Conservation (phyloP, 2,329 filamentous ascomycete species). For the Nectriaceae sp. region DNA sequence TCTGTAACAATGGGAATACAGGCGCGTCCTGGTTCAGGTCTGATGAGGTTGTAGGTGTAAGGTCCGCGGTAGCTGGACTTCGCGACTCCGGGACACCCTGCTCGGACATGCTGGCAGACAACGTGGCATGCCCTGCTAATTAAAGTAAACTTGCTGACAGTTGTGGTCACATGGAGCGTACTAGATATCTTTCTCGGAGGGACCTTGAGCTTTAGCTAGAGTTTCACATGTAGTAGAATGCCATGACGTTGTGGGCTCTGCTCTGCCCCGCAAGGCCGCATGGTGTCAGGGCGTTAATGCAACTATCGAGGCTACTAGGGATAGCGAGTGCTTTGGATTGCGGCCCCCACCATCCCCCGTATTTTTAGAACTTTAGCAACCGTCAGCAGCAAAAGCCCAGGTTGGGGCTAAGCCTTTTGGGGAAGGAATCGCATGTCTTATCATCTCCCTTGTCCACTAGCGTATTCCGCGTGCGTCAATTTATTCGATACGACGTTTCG, state of each 20-base stretch:
- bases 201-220: neutral
- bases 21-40: slow-evolving; percentile 25
- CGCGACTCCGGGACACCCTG: slow-evolving; percentile 23
- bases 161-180: neutral
- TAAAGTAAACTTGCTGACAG: neutral
- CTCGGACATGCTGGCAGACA: slow-evolving; percentile 25
- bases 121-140: slow-evolving; percentile 10
- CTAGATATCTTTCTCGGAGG: neutral
- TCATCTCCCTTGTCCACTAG: slow-evolving; percentile 2
- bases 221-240: neutral
- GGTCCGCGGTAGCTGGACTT: slow-evolving; percentile 17
- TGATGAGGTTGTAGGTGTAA: slow-evolving; percentile 12
- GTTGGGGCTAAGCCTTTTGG: too few relatives aligned
- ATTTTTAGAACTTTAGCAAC: neutral
- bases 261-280: neutral
- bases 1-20: slow-evolving; percentile 38
- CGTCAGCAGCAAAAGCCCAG: too few relatives aligned
- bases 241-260: neutral
- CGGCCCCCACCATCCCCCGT: neutral
- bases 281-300: too few relatives aligned
- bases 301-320: too few relatives aligned
- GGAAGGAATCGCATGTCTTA: slow-evolving; percentile 1
- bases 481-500: slow-evolving; percentile 18
- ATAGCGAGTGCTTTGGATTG: neutral
- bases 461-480: slow-evolving; percentile 15